These are phyloP conservation scores for Puccinellia tenuiflora DNA, from an alignment of 176 grass and related monocot species.

Conservation along the genomic window DNA sequence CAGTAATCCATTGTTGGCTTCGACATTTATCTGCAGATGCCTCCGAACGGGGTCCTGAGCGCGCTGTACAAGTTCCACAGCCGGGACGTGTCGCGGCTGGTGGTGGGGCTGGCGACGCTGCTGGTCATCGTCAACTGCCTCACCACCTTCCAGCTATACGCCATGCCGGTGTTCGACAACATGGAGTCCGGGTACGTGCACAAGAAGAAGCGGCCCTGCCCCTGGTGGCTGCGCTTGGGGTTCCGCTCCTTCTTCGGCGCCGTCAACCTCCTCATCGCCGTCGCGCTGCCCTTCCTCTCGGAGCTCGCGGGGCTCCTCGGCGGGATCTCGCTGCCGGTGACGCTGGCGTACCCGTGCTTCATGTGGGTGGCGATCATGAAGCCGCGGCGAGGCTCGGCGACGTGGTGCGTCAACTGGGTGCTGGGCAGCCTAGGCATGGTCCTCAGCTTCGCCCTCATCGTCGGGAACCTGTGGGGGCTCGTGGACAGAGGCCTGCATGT, in stretches of 20 bases:
- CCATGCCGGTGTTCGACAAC: constrained; percentile 87
- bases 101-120: constrained; percentile 56
- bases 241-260: constrained; percentile 58
- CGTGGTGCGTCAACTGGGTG: constrained; percentile 72
- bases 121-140: constrained; percentile 93
- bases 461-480: constrained; percentile 63
- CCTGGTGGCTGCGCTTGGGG: constrained; percentile 55
- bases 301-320: constrained; percentile 64
- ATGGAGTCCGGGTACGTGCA: constrained; percentile 79
- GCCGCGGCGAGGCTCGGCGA: constrained; percentile 36
- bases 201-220: constrained; percentile 76
- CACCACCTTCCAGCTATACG: constrained; percentile 78
- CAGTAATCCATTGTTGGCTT: too few relatives aligned
- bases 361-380: constrained; percentile 94
- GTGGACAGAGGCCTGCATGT: constrained; percentile 50
- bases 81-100: constrained; percentile 45
- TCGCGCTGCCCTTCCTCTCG: constrained; percentile 82
- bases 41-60: constrained; percentile 54
- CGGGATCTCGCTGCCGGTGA: constrained; percentile 73
- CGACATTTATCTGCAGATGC: constrained; percentile 40
- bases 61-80: constrained; percentile 73
- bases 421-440: constrained; percentile 63
- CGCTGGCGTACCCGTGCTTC: constrained; percentile 87
- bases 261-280: constrained; percentile 50
- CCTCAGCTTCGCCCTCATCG: constrained; percentile 56